A percentile compares a stretch with the other conserved stretches of the same genome.
These are phyloP conservation scores for Tulasnella sp. DNA, from an alignment of 768 basidiomycete species.

Conservation along the genomic window DNA sequence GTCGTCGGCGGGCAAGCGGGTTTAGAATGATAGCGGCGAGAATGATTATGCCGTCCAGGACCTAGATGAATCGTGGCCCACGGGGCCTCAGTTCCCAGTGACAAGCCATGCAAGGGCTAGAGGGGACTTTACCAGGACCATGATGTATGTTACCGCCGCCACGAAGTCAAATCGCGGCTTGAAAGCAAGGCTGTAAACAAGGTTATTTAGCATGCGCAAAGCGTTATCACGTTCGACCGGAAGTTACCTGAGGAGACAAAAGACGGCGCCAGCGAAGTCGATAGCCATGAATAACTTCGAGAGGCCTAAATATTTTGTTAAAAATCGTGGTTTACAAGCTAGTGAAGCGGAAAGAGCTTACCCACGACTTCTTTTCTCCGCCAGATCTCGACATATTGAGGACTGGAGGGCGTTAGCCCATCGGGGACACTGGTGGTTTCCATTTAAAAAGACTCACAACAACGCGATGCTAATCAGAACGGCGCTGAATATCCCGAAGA, in stretches of 20 bases:
- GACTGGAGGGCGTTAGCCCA: constrained; percentile 35
- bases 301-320: constrained; percentile 47
- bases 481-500: constrained; percentile 62
- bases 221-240: neutral
- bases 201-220: neutral
- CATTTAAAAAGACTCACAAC: constrained; percentile 37
- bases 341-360: neutral
- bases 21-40: constrained; percentile 26
- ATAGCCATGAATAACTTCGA: constrained; percentile 64
- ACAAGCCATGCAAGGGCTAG: neutral
- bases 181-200: constrained; percentile 49
- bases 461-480: constrained; percentile 53
- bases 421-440: neutral
- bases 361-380: constrained; percentile 36
- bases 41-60: constrained; percentile 29
- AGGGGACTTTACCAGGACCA: constrained; percentile 52
- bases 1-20: constrained; percentile 20
- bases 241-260: constrained; percentile 55
- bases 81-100: neutral
- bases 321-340: neutral
- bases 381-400: constrained; percentile 77
- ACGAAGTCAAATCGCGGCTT: constrained; percentile 58
- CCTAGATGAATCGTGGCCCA: neutral
- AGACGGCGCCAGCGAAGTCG: constrained; percentile 67
- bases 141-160: constrained; percentile 58